Evolutionary conservation across 345 rosid genomes (phyloP), one percentile per base, ranked within the genome.

Genomic region (Cardamine chenopodiifolia): DNA sequence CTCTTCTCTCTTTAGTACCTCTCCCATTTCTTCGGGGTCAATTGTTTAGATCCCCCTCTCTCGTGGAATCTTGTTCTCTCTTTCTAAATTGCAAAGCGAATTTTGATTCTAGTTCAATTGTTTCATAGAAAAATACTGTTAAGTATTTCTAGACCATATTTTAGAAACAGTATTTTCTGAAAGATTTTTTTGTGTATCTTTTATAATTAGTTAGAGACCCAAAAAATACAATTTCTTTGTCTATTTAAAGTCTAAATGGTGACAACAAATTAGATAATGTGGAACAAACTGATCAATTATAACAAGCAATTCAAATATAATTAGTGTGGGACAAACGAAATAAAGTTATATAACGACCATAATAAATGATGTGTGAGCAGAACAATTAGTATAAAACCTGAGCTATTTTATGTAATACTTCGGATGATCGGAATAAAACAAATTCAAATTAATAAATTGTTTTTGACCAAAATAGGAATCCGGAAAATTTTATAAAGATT

Each of bases 11-110:
- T 49, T 42, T n/a, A 23, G 63, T 62, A 71, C 35, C 70, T 62
- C 66, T 76, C 79, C 75, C 70, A 62, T 40, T 13, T 62, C 52
- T 23, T 23, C 44, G 70, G 70, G 74, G 74, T 53, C 79, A 69
- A 68, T 55, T 25, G 3, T 25, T 25, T 55, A 45, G 66, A 70
- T 70, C 19, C 71, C 53, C 19, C 50, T 32, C 71, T 23, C 67
- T 34, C 4, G 23, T 42, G 54, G 79, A 50, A 75, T 75, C 73
- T 45, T 73, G 58, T 52, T 52, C 44, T 62, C 54, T 40, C 52
- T 2, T 45, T 45, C 49, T n/a, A 17, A 44, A 17, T 45, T 45
- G 1, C 49, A n/a, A 45, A 45, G 49, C 20, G 19, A 15, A n/a
- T 14, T 45, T 45, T 45, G 4, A 45, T 45, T 7, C 22, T 45